Evolutionary conservation across 2,329 filamentous ascomycete species (phyloP).

Genomic region (Ceratocystis destructans): DNA sequence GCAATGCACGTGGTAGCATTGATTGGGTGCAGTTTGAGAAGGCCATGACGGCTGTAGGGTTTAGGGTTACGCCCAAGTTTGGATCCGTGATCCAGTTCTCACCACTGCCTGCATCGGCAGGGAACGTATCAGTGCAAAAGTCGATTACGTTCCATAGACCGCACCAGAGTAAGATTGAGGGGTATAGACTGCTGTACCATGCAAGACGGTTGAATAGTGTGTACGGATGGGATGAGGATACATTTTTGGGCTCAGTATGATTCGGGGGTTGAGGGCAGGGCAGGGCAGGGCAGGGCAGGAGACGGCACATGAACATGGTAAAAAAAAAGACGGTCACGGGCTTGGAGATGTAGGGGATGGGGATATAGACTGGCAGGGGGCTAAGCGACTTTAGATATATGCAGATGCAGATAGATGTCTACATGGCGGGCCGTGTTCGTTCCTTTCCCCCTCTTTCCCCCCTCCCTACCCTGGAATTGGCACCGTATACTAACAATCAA

Average conservation of each 20-base stretch:
- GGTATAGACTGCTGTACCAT: constrained; percentile 23
- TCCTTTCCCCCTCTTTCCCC: constrained; percentile 51
- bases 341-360: background rate
- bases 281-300: too few relatives aligned
- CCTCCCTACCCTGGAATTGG: constrained; percentile 36
- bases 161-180: constrained; percentile 28
- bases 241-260: constrained; percentile 22
- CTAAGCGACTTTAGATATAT: background rate
- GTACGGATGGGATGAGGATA: constrained; percentile 28
- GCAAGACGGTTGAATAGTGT: constrained; percentile 25
- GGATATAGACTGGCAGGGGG: background rate
- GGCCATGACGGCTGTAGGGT: constrained; percentile 31
- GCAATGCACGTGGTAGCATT: constrained; percentile 25
- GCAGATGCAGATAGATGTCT: background rate
- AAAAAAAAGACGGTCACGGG: too few relatives aligned
- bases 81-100: constrained; percentile 32
- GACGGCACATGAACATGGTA: too few relatives aligned
- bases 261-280: background rate
- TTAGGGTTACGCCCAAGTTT: constrained; percentile 30
- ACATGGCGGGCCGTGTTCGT: background rate
- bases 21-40: constrained; percentile 29
- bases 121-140: constrained; percentile 21
- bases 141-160: constrained; percentile 29
- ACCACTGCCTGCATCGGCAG: constrained; percentile 22
- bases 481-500: background rate